Percentiles rank a stretch among this genome's conserved stretches.
Evolutionary conservation across 345 rosid species (phyloP).

Genomic region (Syzygium aqueum): DNA sequence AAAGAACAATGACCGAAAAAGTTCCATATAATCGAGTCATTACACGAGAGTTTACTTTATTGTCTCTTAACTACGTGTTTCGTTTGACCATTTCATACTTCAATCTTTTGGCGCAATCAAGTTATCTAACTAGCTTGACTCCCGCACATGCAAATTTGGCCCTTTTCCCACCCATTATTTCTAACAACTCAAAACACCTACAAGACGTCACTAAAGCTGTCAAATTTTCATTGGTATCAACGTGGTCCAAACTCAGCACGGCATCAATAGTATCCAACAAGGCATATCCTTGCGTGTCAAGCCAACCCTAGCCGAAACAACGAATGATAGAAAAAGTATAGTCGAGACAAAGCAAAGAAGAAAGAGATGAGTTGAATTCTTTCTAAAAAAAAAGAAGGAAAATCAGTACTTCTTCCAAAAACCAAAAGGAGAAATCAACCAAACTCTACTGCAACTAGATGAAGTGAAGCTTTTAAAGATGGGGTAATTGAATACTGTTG

Average conservation of each 20-base stretch:
- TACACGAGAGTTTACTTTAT: not conserved
- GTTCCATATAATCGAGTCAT: not conserved
- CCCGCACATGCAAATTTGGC: not conserved
- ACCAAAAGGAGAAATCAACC: not conserved
- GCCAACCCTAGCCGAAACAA: not conserved
- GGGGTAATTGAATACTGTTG: not conserved
- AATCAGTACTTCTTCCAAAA: not conserved
- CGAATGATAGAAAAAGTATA: no score
- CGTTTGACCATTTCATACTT: not conserved
- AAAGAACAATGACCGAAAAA: not conserved
- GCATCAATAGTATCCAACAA: not conserved
- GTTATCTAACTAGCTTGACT: not conserved
- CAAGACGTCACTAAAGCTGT: not conserved
- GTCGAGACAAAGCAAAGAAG: not conserved
- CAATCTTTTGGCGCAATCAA: not conserved
- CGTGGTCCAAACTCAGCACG: accelerated
- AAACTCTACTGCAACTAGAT: not conserved
- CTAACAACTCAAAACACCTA: accelerated
- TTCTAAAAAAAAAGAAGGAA: not conserved
- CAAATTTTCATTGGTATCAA: not conserved
- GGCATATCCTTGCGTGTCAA: accelerated
- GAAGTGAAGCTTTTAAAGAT: not conserved
- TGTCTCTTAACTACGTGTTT: not conserved
- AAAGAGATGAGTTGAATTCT: not conserved
- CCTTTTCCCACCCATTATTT: not conserved